Conservation (phyloP, 768 basidiomycete genomes). For the Kwoniella sp. region DNA sequence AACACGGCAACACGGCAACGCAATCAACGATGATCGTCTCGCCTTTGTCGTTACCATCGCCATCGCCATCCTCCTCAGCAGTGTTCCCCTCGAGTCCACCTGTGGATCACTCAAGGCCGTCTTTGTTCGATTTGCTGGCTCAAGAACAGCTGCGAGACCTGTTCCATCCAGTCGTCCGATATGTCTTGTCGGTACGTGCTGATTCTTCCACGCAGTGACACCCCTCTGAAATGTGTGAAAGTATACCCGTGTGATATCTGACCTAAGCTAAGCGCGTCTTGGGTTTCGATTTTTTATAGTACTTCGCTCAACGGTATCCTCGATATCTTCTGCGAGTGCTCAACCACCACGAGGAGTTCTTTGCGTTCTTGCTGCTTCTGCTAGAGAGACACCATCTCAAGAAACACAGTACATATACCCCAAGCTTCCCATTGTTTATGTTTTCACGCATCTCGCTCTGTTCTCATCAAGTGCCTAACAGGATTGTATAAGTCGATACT, state of each 20-base stretch:
- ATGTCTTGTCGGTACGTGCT: slow-evolving; percentile 77
- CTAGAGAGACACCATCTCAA: slow-evolving; percentile 89
- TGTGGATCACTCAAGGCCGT: slow-evolving; percentile 39
- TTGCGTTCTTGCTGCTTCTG: slow-evolving; percentile 80
- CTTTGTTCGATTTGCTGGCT: slow-evolving; percentile 83
- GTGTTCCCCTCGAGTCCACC: neutral
- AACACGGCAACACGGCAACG: too few relatives aligned
- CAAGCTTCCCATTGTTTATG: too few relatives aligned
- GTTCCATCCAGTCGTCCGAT: slow-evolving; percentile 90
- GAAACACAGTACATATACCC: slow-evolving; percentile 78
- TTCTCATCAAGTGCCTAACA: too few relatives aligned
- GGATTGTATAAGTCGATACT: neutral
- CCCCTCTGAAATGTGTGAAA: too few relatives aligned
- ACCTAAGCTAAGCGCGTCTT: too few relatives aligned
- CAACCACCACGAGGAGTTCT: slow-evolving; percentile 95
- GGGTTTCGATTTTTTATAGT: slow-evolving; percentile 61
- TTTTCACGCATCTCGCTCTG: too few relatives aligned
- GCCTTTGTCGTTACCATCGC: neutral
- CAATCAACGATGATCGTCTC: neutral
- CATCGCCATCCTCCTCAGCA: neutral
- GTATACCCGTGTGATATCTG: too few relatives aligned
- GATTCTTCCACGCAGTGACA: too few relatives aligned
- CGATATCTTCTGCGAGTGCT: slow-evolving; percentile 87
- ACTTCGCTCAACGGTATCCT: slow-evolving; percentile 92
- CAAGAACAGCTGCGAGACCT: slow-evolving; percentile 91